Conservation (phyloP, 805 yeast species). For the Myxozyma vanderwaltii region DNA sequence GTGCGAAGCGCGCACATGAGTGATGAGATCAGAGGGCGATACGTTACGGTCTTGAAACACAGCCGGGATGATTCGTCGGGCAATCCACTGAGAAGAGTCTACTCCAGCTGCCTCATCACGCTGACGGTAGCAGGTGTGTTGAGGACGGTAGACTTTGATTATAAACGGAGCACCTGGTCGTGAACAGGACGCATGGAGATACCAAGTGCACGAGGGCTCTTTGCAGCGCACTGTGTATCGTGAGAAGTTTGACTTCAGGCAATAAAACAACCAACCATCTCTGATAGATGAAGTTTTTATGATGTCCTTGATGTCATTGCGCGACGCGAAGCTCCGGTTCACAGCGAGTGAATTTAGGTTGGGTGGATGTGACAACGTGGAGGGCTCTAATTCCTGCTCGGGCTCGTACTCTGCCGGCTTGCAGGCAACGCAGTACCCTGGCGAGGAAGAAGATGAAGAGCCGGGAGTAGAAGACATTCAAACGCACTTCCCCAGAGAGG, state of each 20-base stretch:
- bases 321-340: slow-evolving; percentile 17
- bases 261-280: slow-evolving; percentile 26
- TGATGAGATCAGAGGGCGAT: slow-evolving; percentile 17
- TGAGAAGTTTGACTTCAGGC: slow-evolving; percentile 24
- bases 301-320: slow-evolving; percentile 24
- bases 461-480: not conserved
- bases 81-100: slow-evolving; percentile 27
- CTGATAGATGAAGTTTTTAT: slow-evolving; percentile 20
- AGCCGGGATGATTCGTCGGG: slow-evolving; percentile 11
- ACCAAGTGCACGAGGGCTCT: slow-evolving; percentile 24
- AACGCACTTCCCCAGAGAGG: too few relatives aligned
- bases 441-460: not conserved
- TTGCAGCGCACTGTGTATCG: slow-evolving; percentile 29
- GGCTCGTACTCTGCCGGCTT: not conserved
- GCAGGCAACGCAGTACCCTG: not conserved
- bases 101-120: slow-evolving; percentile 6
- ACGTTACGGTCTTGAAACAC: slow-evolving; percentile 9
- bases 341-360: slow-evolving; percentile 8
- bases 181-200: slow-evolving; percentile 25
- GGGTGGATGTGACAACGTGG: slow-evolving; percentile 4
- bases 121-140: slow-evolving; percentile 16
- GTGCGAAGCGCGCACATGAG: slow-evolving; percentile 8
- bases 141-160: slow-evolving; percentile 14
- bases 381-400: not conserved
- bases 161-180: slow-evolving; percentile 14